These are phyloP conservation scores for Fraxinus pennsylvanica DNA, from an alignment of 257 asterid genomes.

Conservation along the genomic window DNA sequence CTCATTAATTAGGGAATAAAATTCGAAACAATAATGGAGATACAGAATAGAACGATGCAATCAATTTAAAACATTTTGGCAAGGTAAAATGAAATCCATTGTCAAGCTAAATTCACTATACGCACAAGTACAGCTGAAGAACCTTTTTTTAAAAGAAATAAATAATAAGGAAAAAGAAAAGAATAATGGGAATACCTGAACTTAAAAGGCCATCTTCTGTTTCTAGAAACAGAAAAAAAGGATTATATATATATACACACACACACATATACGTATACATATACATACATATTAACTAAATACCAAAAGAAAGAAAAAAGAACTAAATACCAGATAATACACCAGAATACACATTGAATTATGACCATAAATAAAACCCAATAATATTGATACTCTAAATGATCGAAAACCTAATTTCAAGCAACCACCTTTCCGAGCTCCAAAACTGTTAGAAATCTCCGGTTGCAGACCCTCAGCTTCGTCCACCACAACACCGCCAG, in stretches of 20 bases:
- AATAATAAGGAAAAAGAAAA: not conserved
- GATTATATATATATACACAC: not conserved
- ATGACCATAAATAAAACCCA: constrained; percentile 12
- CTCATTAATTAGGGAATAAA: not conserved
- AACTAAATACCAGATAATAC: not conserved
- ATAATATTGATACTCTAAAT: constrained; percentile 22
- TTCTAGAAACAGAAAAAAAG: not conserved
- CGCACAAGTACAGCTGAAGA: constrained; percentile 17
- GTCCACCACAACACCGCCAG: constrained; percentile 38
- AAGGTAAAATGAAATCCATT: not conserved
- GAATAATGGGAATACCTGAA: not conserved
- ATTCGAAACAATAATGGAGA: not conserved
- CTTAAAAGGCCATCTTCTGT: not conserved
- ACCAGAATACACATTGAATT: not conserved
- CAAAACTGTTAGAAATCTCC: constrained; percentile 42
- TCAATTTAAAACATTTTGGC: not conserved
- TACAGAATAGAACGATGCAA: constrained; percentile 6
- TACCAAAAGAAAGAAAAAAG: not conserved
- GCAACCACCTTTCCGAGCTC: constrained; percentile 40
- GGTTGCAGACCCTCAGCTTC: constrained; percentile 43
- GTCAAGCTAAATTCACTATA: not conserved
- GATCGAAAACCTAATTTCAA: constrained; percentile 19
- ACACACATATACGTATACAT: too few relatives aligned
- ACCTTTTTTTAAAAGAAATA: not conserved
- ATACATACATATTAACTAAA: not conserved